Percentiles rank a stretch among this genome's conserved stretches.
Evolutionary conservation across 257 asterid species (phyloP).

Genomic region (Ajuga chamaepitys): DNA sequence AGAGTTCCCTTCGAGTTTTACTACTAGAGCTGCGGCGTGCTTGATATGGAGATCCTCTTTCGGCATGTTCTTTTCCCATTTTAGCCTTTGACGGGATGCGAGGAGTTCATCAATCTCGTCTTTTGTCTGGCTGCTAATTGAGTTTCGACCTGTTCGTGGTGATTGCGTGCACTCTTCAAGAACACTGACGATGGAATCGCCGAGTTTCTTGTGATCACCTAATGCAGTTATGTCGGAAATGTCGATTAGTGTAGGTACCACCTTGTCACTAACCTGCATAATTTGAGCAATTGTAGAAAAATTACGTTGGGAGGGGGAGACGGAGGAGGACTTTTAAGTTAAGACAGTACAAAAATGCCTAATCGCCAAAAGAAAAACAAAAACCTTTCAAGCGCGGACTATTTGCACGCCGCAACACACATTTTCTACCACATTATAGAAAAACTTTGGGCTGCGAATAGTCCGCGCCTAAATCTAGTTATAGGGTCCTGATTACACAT

Average conservation of each 20-base stretch:
- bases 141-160: conserved; percentile 51
- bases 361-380: too few relatives aligned
- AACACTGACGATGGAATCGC: conserved; percentile 65
- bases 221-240: conserved; percentile 81
- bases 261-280: conserved; percentile 72
- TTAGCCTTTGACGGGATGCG: conserved; percentile 61
- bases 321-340: too few relatives aligned
- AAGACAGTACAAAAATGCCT: background rate
- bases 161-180: conserved; percentile 74
- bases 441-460: too few relatives aligned
- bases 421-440: too few relatives aligned
- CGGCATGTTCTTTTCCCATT: conserved; percentile 93
- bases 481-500: too few relatives aligned
- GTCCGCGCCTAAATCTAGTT: too few relatives aligned
- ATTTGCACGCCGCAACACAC: too few relatives aligned
- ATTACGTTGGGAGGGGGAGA: background rate
- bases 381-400: too few relatives aligned
- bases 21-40: conserved; percentile 94
- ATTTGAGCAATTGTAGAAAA: background rate
- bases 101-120: conserved; percentile 74
- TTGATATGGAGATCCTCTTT: conserved; percentile 98
- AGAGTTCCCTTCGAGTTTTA: conserved; percentile 95
- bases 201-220: conserved; percentile 96
- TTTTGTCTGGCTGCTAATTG: conserved; percentile 39
- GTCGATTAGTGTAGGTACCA: conserved; percentile 72